Percentiles rank a stretch among this genome's conserved stretches.
Conservation (phyloP, 1,284 basidiomycete genomes). For the Fomitopsis palustris region DNA sequence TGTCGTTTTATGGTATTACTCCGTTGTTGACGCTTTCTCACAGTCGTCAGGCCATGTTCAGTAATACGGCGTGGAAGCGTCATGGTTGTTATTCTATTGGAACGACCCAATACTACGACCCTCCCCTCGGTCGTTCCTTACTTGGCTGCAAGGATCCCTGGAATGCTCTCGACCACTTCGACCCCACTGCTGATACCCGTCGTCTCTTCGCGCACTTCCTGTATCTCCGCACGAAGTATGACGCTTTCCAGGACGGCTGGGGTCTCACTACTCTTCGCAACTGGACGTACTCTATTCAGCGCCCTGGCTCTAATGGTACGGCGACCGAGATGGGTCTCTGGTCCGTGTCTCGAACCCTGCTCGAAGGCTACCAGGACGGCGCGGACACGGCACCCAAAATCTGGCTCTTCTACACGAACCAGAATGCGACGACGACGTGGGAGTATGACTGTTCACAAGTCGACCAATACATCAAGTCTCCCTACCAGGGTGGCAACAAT, state of each 20-base stretch:
- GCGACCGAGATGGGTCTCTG: slow-evolving; percentile 83
- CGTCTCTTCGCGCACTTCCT: slow-evolving; percentile 74
- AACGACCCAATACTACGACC: slow-evolving; percentile 87
- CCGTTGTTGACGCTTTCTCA: slow-evolving; percentile 9
- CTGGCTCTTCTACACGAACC: slow-evolving; percentile 83
- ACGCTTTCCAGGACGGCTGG: slow-evolving; percentile 81
- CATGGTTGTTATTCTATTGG: slow-evolving; percentile 90
- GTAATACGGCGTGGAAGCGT: slow-evolving; percentile 82
- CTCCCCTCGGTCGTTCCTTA: slow-evolving; percentile 75
- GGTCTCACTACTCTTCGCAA: slow-evolving; percentile 76
- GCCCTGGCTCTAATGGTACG: slow-evolving; percentile 80
- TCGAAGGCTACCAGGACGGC: slow-evolving; percentile 54
- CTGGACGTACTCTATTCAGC: slow-evolving; percentile 74
- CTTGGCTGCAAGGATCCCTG: slow-evolving; percentile 83
- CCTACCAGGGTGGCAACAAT: slow-evolving; percentile 55
- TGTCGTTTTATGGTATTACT: neutral
- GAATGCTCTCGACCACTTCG: slow-evolving; percentile 91
- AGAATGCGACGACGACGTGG: slow-evolving; percentile 71
- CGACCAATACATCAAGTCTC: slow-evolving; percentile 76
- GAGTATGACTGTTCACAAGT: slow-evolving; percentile 51
- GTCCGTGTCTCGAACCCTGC: slow-evolving; percentile 69
- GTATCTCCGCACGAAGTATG: slow-evolving; percentile 65
- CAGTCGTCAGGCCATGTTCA: slow-evolving; percentile 88
- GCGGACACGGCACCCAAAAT: slow-evolving; percentile 60
- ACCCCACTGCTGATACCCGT: slow-evolving; percentile 76